Conservation (phyloP, 2,329 filamentous ascomycete species). For the Colletotrichum destructivum region DNA sequence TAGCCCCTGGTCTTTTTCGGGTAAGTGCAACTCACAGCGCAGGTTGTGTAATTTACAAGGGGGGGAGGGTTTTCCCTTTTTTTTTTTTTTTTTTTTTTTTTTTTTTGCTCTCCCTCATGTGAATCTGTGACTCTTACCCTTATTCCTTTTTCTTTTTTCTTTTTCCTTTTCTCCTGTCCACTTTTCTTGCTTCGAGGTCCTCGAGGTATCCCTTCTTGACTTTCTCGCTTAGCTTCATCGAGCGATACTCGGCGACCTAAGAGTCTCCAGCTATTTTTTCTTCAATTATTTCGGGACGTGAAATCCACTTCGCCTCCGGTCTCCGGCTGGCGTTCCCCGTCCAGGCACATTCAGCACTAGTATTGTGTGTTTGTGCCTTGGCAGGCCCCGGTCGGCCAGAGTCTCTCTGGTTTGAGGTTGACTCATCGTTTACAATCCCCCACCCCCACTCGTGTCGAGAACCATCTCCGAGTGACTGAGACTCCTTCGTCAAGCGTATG, state of each 20-base stretch:
- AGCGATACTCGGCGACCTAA: constrained; percentile 4
- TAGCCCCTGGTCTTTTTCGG: no score
- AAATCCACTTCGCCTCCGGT: constrained; percentile 2
- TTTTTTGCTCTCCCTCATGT: constrained; percentile 1
- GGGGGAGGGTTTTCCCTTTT: neutral
- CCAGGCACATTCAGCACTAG: neutral
- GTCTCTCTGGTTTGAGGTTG: constrained; percentile 29
- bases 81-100: neutral
- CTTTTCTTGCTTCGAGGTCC: constrained; percentile 17
- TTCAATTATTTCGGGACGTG: neutral
- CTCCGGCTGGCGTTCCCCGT: constrained; percentile 29
- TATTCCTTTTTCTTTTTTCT: neutral
- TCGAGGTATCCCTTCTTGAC: constrained; percentile 6
- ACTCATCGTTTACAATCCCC: constrained; percentile 23
- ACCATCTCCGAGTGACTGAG: neutral
- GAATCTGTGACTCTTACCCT: constrained; percentile 20
- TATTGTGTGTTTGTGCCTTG: neutral
- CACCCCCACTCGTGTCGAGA: neutral
- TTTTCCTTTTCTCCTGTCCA: neutral
- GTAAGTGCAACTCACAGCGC: no score
- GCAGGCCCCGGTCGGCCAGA: neutral
- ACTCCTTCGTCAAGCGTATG: constrained; percentile 12
- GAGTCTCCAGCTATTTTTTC: constrained; percentile 13
- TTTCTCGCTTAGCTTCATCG: constrained; percentile 10
- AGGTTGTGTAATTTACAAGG: no score